Evolutionary conservation across 148 eudicot genomes (phyloP).

Genomic region (Cornus suecica): DNA sequence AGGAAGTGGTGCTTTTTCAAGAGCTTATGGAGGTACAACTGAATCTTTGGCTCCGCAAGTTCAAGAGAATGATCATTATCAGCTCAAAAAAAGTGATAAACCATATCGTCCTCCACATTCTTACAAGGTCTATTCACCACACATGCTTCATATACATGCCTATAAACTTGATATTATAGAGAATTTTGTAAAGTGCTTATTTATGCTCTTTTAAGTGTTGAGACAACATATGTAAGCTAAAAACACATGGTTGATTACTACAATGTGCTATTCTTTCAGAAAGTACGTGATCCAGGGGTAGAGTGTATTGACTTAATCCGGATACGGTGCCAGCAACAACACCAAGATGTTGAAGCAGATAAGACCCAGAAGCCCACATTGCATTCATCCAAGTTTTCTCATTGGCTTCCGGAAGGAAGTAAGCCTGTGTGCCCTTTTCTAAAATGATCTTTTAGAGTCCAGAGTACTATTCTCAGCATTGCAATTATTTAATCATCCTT

Average conservation of each 20-base stretch:
- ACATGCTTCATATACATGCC: not conserved
- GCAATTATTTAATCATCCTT: not conserved
- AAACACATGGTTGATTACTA: not conserved
- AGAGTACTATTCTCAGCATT: not conserved
- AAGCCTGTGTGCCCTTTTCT: not conserved
- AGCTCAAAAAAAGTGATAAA: slow-evolving; percentile 8
- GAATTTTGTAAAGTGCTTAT: not conserved
- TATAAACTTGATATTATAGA: not conserved
- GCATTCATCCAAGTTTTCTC: not conserved
- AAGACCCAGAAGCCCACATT: not conserved
- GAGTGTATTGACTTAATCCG: not conserved
- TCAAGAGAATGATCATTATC: not conserved
- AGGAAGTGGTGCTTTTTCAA: not conserved
- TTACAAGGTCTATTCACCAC: slow-evolving; percentile 6
- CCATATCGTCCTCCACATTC: slow-evolving; percentile 4
- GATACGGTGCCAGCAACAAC: no score
- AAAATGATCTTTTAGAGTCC: not conserved
- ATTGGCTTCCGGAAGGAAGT: not conserved
- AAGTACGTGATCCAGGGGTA: not conserved
- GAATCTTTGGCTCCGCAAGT: not conserved
- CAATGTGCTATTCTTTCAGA: slow-evolving; percentile 7
- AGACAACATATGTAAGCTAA: not conserved
- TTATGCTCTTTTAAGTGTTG: not conserved
- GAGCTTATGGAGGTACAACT: not conserved
- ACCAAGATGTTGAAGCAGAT: not conserved